Evolutionary conservation across 345 rosid genomes (phyloP).

Genomic region (Camelina hispida): DNA sequence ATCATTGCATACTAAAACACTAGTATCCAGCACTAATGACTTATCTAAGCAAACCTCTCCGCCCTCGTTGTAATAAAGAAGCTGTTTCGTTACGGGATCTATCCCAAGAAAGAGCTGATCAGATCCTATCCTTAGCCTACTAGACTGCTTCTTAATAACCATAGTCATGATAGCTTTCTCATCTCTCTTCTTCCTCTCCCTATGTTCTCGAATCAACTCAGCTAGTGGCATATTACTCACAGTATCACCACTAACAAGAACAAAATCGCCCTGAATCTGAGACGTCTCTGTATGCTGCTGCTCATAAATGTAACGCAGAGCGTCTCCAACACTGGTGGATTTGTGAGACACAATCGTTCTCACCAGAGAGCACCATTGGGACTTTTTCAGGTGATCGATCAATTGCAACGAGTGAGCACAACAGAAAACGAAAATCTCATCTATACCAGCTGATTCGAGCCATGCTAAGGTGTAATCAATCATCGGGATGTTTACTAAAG

Average conservation of each 20-base stretch:
- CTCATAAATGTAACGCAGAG: slow-evolving; percentile 78
- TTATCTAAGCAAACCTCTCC: neutral
- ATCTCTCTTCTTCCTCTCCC: slow-evolving; percentile 86
- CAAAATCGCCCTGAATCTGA: slow-evolving; percentile 90
- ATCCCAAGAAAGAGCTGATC: slow-evolving; percentile 84
- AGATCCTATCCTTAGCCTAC: slow-evolving; percentile 67
- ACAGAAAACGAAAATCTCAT: slow-evolving; percentile 89
- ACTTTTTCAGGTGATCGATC: slow-evolving; percentile 68
- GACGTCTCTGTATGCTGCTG: slow-evolving; percentile 63
- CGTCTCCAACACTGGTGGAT: slow-evolving; percentile 88
- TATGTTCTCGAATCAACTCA: slow-evolving; percentile 73
- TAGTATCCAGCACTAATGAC: neutral
- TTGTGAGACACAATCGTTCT: slow-evolving; percentile 76
- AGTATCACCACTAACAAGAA: slow-evolving; percentile 91
- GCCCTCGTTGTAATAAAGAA: slow-evolving; percentile 75
- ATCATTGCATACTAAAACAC: slow-evolving; percentile 68
- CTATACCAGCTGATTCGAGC: slow-evolving; percentile 91
- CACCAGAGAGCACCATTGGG: slow-evolving; percentile 66
- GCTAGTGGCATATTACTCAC: slow-evolving; percentile 88
- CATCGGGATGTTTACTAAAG: slow-evolving; percentile 83
- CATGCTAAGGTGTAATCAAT: slow-evolving; percentile 84
- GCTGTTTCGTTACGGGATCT: slow-evolving; percentile 83
- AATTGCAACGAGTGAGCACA: slow-evolving; percentile 86
- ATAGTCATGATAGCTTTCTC: slow-evolving; percentile 93
- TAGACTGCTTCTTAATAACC: too few relatives aligned